Evolutionary conservation across 805 yeast genomes (phyloP), one percentile per base, ranked within the genome.

Genomic region (Candida xyloterini): DNA sequence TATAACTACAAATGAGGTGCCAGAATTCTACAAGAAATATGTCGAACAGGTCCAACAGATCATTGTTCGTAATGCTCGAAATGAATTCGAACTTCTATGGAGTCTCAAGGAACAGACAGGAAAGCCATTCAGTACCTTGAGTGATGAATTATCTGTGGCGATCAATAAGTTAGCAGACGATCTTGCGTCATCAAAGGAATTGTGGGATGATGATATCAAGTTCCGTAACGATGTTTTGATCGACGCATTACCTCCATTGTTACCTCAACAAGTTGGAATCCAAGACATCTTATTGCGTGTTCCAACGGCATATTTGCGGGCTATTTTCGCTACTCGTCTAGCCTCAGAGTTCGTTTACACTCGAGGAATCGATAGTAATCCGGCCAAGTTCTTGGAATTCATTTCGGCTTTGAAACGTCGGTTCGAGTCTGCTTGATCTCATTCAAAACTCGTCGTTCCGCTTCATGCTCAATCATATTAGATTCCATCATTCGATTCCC

Each of bases 61-160:
- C 44, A 75, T 93, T 64, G 79, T 81, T 45, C 59, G 65, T 34
- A 93, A 93, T 62, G 98, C 98, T 10, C 67, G 78, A 42, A 70
- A 73, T 25, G 99, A 91, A 68, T 95, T 95, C 59, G 81, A 82
- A 54, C 84, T 87, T 47, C 71, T 91, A 56, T 89, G 97, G 96
- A 67, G 74, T 50, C 78, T 88, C 57, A 79, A 80, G 52, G 68
- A 76, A 51, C 60, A 66, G 30, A 79, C 88, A 4, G 83, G 83
- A 18, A 73, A 71, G 51, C 74, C 95, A 15, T 63, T 76, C 58
- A 71, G 81, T 24, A 80, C 73, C 44, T 72, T 89, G 47, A 84
- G 95, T n/a, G 95, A 90, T 62, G 78, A 79, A 52, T 71, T 90
- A 40, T 86, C 96, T 7, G 71, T 73, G 45, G 82, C 95, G 23